phyloP scores from a whole-genome alignment of 2,329 filamentous ascomycete species.

The Trichoderma endophyticum region DNA sequence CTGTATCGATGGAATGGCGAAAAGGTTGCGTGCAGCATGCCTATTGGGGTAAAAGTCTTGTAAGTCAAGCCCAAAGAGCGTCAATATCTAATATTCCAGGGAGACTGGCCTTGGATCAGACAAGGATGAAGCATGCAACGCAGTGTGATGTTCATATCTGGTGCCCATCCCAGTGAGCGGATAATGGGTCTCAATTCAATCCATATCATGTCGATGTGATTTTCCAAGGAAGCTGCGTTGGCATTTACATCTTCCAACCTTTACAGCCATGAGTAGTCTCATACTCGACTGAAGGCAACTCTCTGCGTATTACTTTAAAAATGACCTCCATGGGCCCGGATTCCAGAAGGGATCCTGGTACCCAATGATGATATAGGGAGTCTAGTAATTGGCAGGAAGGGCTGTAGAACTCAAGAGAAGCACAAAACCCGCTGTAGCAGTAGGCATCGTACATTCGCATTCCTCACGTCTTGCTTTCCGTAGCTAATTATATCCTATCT shows the following conservation, averaged over 20 bases:
- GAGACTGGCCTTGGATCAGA: not conserved
- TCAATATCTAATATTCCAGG: not conserved
- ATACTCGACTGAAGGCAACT: too few species aligned
- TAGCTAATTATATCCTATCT: not conserved
- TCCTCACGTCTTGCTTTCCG: not conserved
- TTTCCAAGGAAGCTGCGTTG: not conserved
- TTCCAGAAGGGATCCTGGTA: not conserved
- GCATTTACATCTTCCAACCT: not conserved
- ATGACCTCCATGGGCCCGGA: not conserved
- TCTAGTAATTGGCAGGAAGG: not conserved
- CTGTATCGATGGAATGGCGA: not conserved
- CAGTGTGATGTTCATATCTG: not conserved
- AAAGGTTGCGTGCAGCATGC: not conserved
- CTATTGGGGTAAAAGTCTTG: not conserved
- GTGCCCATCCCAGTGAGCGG: not conserved
- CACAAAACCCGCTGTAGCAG: not conserved
- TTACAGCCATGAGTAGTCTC: not conserved
- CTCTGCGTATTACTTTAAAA: not conserved
- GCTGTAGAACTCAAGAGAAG: not conserved
- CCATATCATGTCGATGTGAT: not conserved
- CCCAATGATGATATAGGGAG: not conserved
- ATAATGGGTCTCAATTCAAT: not conserved
- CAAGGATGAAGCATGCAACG: not conserved
- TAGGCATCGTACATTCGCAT: not conserved
- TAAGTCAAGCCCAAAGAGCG: not conserved